Evolutionary conservation across 2,329 filamentous ascomycete species (phyloP).

Genomic region (Phoma sp.): DNA sequence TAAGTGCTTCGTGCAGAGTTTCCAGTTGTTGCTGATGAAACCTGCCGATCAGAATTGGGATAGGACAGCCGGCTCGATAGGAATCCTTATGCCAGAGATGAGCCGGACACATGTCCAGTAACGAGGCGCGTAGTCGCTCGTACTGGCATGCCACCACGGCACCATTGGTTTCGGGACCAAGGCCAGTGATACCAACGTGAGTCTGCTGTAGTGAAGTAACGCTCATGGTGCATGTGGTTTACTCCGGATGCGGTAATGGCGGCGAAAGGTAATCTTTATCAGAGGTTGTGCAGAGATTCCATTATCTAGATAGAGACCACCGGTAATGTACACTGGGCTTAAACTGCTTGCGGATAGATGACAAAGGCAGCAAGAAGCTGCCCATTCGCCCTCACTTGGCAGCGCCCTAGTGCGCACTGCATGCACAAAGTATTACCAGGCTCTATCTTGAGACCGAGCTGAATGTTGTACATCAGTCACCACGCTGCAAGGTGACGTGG

Average conservation of each 20-base stretch:
- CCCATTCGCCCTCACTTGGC: neutral
- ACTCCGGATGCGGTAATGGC: neutral
- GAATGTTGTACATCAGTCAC: neutral
- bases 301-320: neutral
- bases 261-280: neutral
- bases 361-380: neutral
- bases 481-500: neutral
- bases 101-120: conserved; percentile 3
- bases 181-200: neutral
- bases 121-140: neutral
- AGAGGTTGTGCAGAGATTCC: neutral
- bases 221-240: neutral
- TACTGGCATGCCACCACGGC: neutral
- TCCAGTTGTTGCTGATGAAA: conserved; percentile 1
- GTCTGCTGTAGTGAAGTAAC: neutral
- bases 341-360: neutral
- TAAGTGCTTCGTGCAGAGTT: conserved; percentile 1
- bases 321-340: neutral
- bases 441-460: neutral
- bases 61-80: conserved; percentile 2
- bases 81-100: conserved; percentile 2
- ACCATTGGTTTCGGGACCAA: neutral
- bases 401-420: neutral
- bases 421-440: neutral
- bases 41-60: conserved; percentile 2